These are phyloP conservation scores for Chenopodium album DNA, from an alignment of 148 eudicot species.

Conservation along the genomic window DNA sequence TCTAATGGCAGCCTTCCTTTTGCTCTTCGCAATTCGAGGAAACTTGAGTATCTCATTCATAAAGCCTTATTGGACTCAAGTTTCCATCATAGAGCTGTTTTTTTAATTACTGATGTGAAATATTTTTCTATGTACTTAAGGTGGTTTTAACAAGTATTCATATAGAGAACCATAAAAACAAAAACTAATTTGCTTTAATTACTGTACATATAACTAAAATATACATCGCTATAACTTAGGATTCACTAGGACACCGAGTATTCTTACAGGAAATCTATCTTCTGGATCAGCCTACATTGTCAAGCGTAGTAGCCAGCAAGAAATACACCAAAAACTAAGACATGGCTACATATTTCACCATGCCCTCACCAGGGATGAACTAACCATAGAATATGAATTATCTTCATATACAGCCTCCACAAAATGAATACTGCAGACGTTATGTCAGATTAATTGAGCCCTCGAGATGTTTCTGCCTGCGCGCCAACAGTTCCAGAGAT, in stretches of 20 bases:
- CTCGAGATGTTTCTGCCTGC: constrained; percentile 9
- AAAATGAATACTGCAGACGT: neutral
- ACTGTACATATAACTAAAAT: neutral
- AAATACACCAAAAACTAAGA: neutral
- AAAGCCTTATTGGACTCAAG: no score
- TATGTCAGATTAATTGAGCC: constrained; percentile 11
- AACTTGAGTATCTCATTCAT: no score
- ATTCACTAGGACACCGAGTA: neutral
- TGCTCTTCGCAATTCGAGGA: no score
- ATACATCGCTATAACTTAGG: neutral
- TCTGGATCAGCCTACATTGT: no score
- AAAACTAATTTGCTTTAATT: no score
- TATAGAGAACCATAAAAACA: no score
- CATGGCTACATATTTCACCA: neutral
- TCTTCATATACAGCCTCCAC: neutral
- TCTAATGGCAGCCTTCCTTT: no score
- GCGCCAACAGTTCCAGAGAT: neutral
- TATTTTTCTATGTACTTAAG: no score
- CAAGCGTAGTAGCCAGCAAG: neutral
- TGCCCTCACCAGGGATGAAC: neutral
- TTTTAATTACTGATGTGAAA: no score
- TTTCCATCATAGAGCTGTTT: no score
- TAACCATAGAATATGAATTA: neutral
- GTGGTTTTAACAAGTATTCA: no score
- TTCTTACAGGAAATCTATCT: no score